A percentile compares a stretch with the other conserved stretches of the same genome.
These are phyloP conservation scores for Starmerella tilneyi DNA, from an alignment of 805 yeast species.

Conservation along the genomic window DNA sequence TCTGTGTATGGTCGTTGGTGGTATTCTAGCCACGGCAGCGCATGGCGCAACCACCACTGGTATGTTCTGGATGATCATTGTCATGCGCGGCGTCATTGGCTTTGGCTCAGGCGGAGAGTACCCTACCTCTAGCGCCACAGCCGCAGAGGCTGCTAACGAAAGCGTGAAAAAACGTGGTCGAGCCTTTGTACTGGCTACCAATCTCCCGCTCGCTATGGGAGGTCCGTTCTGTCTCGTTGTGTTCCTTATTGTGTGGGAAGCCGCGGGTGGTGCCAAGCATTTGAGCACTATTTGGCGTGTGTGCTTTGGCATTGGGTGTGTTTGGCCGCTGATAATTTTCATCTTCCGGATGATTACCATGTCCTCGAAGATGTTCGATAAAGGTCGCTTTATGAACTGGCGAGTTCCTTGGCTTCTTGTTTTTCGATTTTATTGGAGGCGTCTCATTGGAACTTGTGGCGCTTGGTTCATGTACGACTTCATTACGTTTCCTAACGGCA, in stretches of 20 bases:
- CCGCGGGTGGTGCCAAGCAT: conserved; percentile 37
- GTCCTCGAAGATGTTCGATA: conserved; percentile 52
- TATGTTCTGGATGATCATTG: conserved; percentile 67
- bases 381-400: conserved; percentile 48
- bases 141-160: conserved; percentile 59
- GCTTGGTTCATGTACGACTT: conserved; percentile 77
- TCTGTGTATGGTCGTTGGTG: conserved; percentile 49
- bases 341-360: conserved; percentile 63
- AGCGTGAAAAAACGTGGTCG: conserved; percentile 44
- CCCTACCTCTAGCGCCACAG: conserved; percentile 57
- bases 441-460: conserved; percentile 59
- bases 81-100: conserved; percentile 67
- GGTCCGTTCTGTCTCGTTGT: conserved; percentile 66
- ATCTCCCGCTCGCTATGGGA: conserved; percentile 63
- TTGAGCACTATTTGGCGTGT: conserved; percentile 55
- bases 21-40: conserved; percentile 58
- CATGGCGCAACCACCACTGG: conserved; percentile 51
- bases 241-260: conserved; percentile 56
- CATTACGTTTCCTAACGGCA: conserved; percentile 70
- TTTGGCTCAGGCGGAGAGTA: conserved; percentile 74
- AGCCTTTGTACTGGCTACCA: conserved; percentile 55
- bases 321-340: conserved; percentile 64
- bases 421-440: conserved; percentile 55
- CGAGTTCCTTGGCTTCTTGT: conserved; percentile 50
- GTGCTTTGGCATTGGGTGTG: conserved; percentile 61